Evolutionary conservation across 345 rosid species (phyloP), one percentile per base, ranked within the genome.

Genomic region (Aquilaria sinensis): DNA sequence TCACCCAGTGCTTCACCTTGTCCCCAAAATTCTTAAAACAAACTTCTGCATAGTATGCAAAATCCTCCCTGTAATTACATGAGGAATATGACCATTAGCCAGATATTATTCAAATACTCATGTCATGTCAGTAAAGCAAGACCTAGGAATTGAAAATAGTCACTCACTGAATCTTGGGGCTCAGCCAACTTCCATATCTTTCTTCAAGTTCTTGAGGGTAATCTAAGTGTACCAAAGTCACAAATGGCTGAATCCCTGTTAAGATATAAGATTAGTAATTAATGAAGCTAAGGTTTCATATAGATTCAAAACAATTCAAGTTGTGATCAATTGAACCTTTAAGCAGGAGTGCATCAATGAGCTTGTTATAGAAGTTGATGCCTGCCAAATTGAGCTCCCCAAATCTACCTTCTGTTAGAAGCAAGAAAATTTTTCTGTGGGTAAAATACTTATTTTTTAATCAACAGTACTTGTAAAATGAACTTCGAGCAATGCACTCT

Each of bases 121-220:
- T 33, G 23, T 23, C 10, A 12, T 31, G 41, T 55, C 43, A 12
- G 58, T 0, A 12, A 30, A 0, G 5, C 13, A 14, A 37, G 31
- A 55, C 43, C 2, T 5, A 37, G 43, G 8, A 31, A 12, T 10
- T 4, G 41, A 6, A 29, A 15, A 55, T 2, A 1, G 15, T 1
- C 14, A 58, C 79, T 71, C 51, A 84, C 90, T 69, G 81, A 61
- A 77, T 63, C 57, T 81, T 52, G 9, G 79, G 79, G 73, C 82
- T 90, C 59, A 87, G 82, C 97, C 95, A 90, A 58, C 77, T 77
- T 65, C 86, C 75, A 53, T 85, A 86, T 73, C 80, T 81, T 43
- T 78, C 69, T 41, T 77, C 88, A 2, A 84, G 70, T 70, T 77
- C 83, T 75, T 86, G 88, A 65, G 92, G 93, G 51, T 73, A 67